Conservation (phyloP, 495 filamentous ascomycete species). For the Daldinia decipiens region DNA sequence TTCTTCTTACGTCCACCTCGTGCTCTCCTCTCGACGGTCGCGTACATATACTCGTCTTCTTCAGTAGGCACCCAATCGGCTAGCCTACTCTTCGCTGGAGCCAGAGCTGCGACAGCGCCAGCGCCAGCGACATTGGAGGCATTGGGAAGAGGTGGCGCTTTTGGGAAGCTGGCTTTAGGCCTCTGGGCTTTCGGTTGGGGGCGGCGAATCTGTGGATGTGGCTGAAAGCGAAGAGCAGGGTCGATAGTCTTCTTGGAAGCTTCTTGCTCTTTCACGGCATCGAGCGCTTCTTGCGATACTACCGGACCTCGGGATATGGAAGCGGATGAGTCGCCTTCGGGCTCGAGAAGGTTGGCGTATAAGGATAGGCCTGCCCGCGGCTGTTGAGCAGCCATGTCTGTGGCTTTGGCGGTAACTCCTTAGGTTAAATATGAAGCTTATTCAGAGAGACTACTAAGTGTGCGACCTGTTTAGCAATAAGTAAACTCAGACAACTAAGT, state of each 20-base stretch:
- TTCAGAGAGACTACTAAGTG: background rate
- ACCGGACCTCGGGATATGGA: conserved; percentile 80
- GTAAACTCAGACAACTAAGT: background rate
- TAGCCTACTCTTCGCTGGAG: conserved; percentile 70
- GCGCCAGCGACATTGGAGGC: conserved; percentile 22
- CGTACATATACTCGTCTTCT: conserved; percentile 69
- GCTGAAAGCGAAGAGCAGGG: conserved; percentile 88
- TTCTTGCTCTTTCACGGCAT: conserved; percentile 62
- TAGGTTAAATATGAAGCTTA: background rate
- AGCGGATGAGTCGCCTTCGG: conserved; percentile 50
- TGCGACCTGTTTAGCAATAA: background rate
- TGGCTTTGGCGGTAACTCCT: background rate
- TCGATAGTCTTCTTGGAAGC: conserved; percentile 77
- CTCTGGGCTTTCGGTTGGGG: conserved; percentile 77
- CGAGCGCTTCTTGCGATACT: conserved; percentile 68
- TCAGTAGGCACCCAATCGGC: conserved; percentile 83
- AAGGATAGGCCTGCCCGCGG: conserved; percentile 60
- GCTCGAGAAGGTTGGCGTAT: conserved; percentile 67
- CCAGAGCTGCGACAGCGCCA: conserved; percentile 26
- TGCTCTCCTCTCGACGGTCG: conserved; percentile 68
- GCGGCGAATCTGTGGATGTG: conserved; percentile 59
- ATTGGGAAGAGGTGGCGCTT: conserved; percentile 45
- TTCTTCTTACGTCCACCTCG: conserved; percentile 82
- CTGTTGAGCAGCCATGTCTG: conserved; percentile 47
- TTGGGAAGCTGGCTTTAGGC: conserved; percentile 69